A percentile compares a stretch with the other conserved stretches of the same genome.
phyloP scores from a whole-genome alignment of 2,329 filamentous ascomycete genomes.

The Phaeophleospora eucalypticola region DNA sequence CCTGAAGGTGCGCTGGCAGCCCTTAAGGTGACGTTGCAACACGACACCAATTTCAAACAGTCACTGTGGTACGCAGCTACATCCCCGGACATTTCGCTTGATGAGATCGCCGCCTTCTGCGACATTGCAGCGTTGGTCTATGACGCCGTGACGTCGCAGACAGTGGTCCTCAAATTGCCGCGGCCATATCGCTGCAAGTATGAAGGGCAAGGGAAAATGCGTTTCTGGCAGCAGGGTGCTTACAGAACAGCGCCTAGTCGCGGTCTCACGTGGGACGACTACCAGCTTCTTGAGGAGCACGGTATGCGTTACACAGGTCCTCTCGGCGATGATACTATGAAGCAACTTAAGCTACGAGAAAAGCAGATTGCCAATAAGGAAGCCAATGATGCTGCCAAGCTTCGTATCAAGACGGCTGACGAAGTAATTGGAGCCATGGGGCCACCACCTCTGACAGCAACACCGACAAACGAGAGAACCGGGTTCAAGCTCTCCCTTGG shows the following conservation, averaged over 20 bases:
- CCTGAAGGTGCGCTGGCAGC: constrained; percentile 57
- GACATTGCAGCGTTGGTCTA: constrained; percentile 57
- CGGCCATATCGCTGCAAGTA: constrained; percentile 54
- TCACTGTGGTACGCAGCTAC: constrained; percentile 55
- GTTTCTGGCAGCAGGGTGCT: constrained; percentile 27
- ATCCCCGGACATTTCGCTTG: constrained; percentile 47
- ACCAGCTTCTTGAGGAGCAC: constrained; percentile 24
- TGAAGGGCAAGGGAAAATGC: constrained; percentile 47
- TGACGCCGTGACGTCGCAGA: constrained; percentile 47
- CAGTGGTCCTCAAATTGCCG: constrained; percentile 52
- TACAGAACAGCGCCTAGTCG: constrained; percentile 27
- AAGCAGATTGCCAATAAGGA: constrained; percentile 7
- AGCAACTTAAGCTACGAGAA: constrained; percentile 8
- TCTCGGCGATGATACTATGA: constrained; percentile 17
- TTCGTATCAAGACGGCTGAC: constrained; percentile 11
- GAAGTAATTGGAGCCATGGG: constrained; percentile 11
- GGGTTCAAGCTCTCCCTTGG: constrained; percentile 27
- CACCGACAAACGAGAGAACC: constrained; percentile 20
- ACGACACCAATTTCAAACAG: constrained; percentile 48
- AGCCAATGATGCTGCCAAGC: constrained; percentile 8
- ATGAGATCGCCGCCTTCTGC: constrained; percentile 54
- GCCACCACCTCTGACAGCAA: constrained; percentile 11
- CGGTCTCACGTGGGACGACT: constrained; percentile 28
- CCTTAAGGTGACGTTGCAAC: constrained; percentile 50
- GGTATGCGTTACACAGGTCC: constrained; percentile 31